Base-by-base conservation (phyloP, 495 filamentous ascomycete genomes). In the Apiosordaria backusii region DNA sequence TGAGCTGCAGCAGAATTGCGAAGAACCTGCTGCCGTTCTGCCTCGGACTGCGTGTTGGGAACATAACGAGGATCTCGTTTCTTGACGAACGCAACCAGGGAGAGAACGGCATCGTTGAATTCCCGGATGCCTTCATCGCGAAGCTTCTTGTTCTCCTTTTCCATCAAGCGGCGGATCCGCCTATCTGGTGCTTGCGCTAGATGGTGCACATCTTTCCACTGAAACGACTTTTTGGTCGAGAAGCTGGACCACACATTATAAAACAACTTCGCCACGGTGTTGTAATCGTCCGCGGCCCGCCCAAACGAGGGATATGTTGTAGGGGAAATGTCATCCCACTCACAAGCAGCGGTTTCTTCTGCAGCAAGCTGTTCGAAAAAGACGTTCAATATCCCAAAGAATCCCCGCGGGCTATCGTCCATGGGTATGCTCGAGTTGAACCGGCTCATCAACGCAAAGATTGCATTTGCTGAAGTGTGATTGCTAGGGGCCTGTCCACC, bases 131-230 rank as follows among this genome's bases (percentile, higher is more conserved):
- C 91, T 50, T 91, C 90, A 9, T 96, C 92, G 64, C 95, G 84
- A n/a, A 90, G 77, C 54, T 87, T 88, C 69, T 87, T 91, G 76
- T 99, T 99, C 77, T 97, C 93, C 75, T 97, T 97, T 74, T 97
- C 96, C 87, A 98, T 95, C 65, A 92, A 70, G 60, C 96, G 84
- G 67, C 96, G 87, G 25, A 90, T 79, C 50, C 89, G 86, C 61
- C 95, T 88, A 78, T 99, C 95, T 13, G 91, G 92, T 0, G 93
- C 94, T 62, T 97, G 92, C 0, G 88, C 88, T 55, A 89, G 83
- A 45, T 89, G 86, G 74, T 94, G 94, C 57, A 81, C 79, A 75
- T 99, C 93, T 72, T 86, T 90, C 95, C 95, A 99, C 6, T 90
- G 81, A 69, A 97, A 99, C 2, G 83, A 83, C 74, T 98, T 97